phyloP scores from a whole-genome alignment of 2,329 filamentous ascomycete species.

The Sporothrix globosa region DNA sequence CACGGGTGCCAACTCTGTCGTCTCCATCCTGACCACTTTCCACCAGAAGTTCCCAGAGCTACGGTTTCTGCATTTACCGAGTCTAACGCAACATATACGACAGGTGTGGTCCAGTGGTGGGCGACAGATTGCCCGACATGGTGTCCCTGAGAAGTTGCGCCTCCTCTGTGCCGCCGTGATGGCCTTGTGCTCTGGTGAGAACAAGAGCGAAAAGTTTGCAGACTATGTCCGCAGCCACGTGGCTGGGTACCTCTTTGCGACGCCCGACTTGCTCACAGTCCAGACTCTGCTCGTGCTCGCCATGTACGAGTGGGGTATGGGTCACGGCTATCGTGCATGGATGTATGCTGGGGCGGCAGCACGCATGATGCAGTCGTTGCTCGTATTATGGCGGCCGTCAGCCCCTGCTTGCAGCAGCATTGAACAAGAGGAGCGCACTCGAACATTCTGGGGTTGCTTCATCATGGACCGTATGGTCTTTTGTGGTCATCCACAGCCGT shows the following conservation, averaged over 20 bases:
- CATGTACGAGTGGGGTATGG: too few relatives aligned
- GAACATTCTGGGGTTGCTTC: too few relatives aligned
- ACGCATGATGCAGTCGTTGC: conserved; percentile 46
- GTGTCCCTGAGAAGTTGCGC: not conserved
- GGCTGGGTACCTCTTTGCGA: not conserved
- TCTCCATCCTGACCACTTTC: conserved; percentile 8
- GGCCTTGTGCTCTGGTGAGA: not conserved
- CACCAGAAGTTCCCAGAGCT: conserved; percentile 32
- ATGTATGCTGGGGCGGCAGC: conserved; percentile 49
- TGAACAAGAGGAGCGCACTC: too few relatives aligned
- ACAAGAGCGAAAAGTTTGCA: not conserved
- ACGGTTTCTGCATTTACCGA: conserved; percentile 32
- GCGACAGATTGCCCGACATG: not conserved
- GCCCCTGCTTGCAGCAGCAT: too few relatives aligned
- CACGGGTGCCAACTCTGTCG: not conserved
- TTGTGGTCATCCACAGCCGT: too few relatives aligned
- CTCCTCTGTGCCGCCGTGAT: conserved; percentile 19
- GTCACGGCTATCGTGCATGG: conserved; percentile 50
- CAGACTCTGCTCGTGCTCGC: conserved; percentile 31
- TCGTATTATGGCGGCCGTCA: too few relatives aligned
- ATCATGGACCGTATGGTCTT: too few relatives aligned
- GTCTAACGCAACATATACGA: conserved; percentile 22
- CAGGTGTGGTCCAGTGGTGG: not conserved
- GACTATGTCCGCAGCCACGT: not conserved
- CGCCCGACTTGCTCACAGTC: conserved; percentile 22